Conservation (phyloP, 306 rosid genomes). For the Hippophae rhamnoides region DNA sequence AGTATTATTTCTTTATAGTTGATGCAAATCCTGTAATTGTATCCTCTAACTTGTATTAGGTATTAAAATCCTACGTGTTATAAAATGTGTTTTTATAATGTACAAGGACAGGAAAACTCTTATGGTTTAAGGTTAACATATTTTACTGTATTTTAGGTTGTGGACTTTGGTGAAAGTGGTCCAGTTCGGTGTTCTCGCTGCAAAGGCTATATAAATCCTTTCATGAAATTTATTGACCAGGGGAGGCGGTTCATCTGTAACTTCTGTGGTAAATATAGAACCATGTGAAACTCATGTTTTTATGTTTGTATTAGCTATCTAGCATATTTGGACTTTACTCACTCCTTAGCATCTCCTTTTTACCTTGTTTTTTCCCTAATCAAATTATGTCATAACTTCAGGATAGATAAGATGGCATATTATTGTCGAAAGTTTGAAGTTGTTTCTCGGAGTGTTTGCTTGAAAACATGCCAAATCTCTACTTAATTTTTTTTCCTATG, state of each 20-base stretch:
- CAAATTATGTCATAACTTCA: too few relatives aligned
- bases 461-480: too few relatives aligned
- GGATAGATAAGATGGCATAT: too few relatives aligned
- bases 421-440: too few relatives aligned
- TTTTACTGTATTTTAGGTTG: slow-evolving; percentile 43
- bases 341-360: too few relatives aligned
- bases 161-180: slow-evolving; percentile 97
- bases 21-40: too few relatives aligned
- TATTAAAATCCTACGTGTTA: neutral
- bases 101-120: too few relatives aligned
- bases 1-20: neutral
- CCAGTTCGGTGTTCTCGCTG: slow-evolving; percentile 98
- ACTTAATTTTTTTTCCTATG: too few relatives aligned
- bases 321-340: neutral
- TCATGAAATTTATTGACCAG: slow-evolving; percentile 94
- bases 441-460: too few relatives aligned
- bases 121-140: too few relatives aligned
- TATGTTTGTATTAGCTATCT: neutral
- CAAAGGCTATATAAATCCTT: slow-evolving; percentile 94
- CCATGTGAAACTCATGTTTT: neutral
- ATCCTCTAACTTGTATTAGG: neutral
- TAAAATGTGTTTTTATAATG: neutral
- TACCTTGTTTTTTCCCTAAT: too few relatives aligned
- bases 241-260: slow-evolving; percentile 94
- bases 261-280: slow-evolving; percentile 71